Conservation (phyloP, 2,329 filamentous ascomycete species). For the Cordyceps farinosa region DNA sequence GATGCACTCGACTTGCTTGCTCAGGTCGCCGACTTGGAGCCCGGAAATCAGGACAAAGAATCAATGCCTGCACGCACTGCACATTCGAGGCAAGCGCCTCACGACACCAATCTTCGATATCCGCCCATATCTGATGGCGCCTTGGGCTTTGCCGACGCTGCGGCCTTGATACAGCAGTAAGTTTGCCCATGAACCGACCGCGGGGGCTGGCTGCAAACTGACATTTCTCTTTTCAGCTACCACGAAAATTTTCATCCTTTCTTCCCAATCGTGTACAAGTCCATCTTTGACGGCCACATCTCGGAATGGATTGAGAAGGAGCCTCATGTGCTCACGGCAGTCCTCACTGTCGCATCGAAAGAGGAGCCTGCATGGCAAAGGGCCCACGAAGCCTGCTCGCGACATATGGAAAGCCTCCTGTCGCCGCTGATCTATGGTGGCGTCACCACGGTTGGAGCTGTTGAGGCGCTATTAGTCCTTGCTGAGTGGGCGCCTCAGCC, state of each 20-base stretch:
- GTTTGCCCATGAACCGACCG: background rate
- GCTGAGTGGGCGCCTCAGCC: slow-evolving; percentile 72
- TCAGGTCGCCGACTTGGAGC: slow-evolving; percentile 39
- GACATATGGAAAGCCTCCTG: slow-evolving; percentile 67
- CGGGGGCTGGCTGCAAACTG: background rate
- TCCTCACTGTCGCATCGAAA: slow-evolving; percentile 68
- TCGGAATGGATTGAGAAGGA: slow-evolving; percentile 57
- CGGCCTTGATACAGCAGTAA: slow-evolving; percentile 29
- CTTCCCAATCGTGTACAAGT: slow-evolving; percentile 62
- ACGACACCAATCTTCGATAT: slow-evolving; percentile 23
- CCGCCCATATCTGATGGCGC: slow-evolving; percentile 32
- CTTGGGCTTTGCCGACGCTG: slow-evolving; percentile 27
- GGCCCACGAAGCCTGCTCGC: slow-evolving; percentile 62
- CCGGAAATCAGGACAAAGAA: slow-evolving; percentile 22
- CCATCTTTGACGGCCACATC: slow-evolving; percentile 53
- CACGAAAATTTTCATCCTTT: slow-evolving; percentile 65
- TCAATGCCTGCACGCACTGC: slow-evolving; percentile 9
- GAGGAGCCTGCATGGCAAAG: slow-evolving; percentile 62
- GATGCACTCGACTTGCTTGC: slow-evolving; percentile 40
- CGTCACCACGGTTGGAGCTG: slow-evolving; percentile 65
- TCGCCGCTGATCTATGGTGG: slow-evolving; percentile 64
- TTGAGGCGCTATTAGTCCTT: slow-evolving; percentile 65
- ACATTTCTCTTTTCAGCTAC: slow-evolving; percentile 41
- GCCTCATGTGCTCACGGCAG: slow-evolving; percentile 64
- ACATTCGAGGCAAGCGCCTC: slow-evolving; percentile 16